Percentiles rank a stretch among this genome's conserved stretches.
phyloP scores from a whole-genome alignment of 73 alveolate genomes.

The Uronychia setigera region DNA sequence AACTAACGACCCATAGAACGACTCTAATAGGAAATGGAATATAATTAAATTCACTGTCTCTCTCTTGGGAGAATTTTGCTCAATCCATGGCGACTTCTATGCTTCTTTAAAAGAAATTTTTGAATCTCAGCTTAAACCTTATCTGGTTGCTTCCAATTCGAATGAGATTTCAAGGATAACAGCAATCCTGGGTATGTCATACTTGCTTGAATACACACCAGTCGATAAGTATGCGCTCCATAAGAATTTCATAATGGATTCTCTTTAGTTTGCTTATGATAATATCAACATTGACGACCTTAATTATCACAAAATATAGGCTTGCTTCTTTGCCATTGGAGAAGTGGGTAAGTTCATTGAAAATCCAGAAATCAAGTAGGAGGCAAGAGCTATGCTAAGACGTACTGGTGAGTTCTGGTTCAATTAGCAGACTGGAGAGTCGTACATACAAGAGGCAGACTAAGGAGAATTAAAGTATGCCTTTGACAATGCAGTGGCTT shows the following conservation, averaged over 20 bases:
- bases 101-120: neutral
- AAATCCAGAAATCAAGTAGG: too few relatives aligned
- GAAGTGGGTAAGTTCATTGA: too few relatives aligned
- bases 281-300: neutral
- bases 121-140: neutral
- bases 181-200: neutral
- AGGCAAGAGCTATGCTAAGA: too few relatives aligned
- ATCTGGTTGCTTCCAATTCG: neutral
- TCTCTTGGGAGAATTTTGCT: neutral
- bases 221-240: neutral
- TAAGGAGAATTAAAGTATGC: too few relatives aligned
- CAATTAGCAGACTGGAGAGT: too few relatives aligned
- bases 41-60: neutral
- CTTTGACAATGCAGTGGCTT: too few relatives aligned
- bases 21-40: neutral
- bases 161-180: neutral
- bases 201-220: neutral
- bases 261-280: neutral
- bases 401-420: too few relatives aligned
- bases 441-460: too few relatives aligned
- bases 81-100: neutral
- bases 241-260: neutral
- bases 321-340: too few relatives aligned
- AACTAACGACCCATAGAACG: neutral
- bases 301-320: neutral